phyloP scores from a whole-genome alignment of 495 filamentous ascomycete genomes.

The Annulohypoxylon maeteangense region DNA sequence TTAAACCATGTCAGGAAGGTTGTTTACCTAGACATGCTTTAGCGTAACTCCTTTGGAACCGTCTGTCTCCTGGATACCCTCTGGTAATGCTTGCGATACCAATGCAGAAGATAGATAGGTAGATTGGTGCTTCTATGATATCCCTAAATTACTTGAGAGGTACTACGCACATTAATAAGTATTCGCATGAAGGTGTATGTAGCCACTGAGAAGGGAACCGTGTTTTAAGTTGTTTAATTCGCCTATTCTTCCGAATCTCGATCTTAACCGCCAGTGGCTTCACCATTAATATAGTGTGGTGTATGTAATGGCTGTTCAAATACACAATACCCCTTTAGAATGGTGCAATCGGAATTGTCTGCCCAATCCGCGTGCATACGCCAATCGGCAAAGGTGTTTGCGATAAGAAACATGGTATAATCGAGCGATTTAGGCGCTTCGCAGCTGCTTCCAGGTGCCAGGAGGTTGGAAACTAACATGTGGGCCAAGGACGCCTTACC shows the following conservation, averaged over 20 bases:
- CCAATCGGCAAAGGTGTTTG: not conserved
- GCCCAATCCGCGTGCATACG: not conserved
- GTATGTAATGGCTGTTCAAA: not conserved
- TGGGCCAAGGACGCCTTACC: not conserved
- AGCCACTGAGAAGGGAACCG: not conserved
- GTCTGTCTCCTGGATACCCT: not conserved
- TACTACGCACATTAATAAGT: not conserved
- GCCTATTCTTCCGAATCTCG: not conserved
- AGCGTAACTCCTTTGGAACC: not conserved
- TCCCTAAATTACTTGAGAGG: constrained; percentile 5
- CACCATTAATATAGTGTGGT: constrained; percentile 1
- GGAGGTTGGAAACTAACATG: not conserved
- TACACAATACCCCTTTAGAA: constrained; percentile 21
- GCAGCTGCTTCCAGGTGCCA: constrained; percentile 1
- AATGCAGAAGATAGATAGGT: not conserved
- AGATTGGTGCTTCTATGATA: not conserved
- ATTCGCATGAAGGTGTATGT: not conserved
- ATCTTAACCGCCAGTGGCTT: not conserved
- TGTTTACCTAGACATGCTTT: constrained; percentile 5
- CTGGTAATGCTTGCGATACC: not conserved
- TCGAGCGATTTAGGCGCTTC: not conserved
- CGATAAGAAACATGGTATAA: not conserved
- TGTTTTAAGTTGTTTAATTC: not conserved
- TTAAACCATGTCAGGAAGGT: constrained; percentile 3
- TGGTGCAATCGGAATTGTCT: constrained; percentile 28